Evolutionary conservation across 1,139 yeast genomes (phyloP), one percentile per base, ranked within the genome.

Genomic region (Suhomyces maxii): DNA sequence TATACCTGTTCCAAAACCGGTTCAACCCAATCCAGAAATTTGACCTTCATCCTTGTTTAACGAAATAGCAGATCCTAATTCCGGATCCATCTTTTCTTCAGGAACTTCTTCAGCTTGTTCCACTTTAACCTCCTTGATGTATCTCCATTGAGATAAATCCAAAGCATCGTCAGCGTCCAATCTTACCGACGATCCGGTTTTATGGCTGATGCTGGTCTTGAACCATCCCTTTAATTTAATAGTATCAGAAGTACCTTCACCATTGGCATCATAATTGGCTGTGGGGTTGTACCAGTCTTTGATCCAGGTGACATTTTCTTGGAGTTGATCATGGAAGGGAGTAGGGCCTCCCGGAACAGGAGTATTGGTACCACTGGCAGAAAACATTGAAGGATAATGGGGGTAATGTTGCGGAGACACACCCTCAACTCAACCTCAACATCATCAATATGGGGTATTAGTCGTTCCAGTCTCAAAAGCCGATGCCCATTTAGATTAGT

Each of bases 201-300:
- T 55, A 35, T 59, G 62, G 43, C 53, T 56, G 26, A 51, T 48
- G 47, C 56, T 59, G 3, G 64, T 62, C 53, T 66, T 69, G 54
- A 61, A 63, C 80, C 80, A 75, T 8, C 78, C 77, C 55, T 69
- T 73, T 45, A 75, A 57, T 30, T 45, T 35, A 26, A 47, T 39
- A 26, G 44, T 36, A 36, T 61, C 62, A 14, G 61, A 55, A 10
- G 58, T 53, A 6, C 57, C 46, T 12, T 54, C 46, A 8, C 49
- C 44, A 12, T 41, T 39, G 26, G 51, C 50, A 39, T 54, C 60
- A 14, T 56, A 58, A 23, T 55, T 57, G 41, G 47, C 43, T 44
- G 48, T 51, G 30, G 77, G 76, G 26, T 58, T 55, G 56, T 69
- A 70, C 77, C 77, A 72, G 46, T 69, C 76, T 40, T 69, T 68